Conservation (phyloP, 805 yeast genomes). For the Saturnispora zaruensis region DNA sequence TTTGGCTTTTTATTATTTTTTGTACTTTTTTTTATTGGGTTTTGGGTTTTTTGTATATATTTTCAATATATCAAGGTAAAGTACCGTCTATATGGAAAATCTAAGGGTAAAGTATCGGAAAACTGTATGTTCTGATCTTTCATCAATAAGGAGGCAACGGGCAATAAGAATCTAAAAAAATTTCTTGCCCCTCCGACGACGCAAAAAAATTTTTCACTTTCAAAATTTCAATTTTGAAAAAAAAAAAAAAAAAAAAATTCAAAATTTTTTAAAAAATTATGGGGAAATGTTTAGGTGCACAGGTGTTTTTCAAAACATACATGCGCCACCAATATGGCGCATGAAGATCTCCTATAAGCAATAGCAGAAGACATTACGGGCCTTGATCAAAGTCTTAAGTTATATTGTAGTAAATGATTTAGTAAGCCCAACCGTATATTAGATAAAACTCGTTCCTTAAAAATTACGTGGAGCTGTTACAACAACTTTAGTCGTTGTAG, state of each 20-base stretch:
- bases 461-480: background rate
- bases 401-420: too few species aligned
- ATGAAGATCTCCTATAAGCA: background rate
- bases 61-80: constrained; percentile 8
- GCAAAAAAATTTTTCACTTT: constrained; percentile 1
- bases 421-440: too few species aligned
- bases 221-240: background rate
- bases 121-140: constrained; percentile 5
- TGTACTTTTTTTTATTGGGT: constrained; percentile 8
- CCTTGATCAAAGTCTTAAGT: too few species aligned
- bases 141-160: background rate
- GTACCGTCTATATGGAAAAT: constrained; percentile 3
- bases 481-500: too few species aligned
- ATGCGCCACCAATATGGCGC: background rate
- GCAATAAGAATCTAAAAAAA: constrained; percentile 1
- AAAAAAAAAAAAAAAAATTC: background rate
- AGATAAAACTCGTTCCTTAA: too few species aligned
- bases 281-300: background rate
- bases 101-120: constrained; percentile 1
- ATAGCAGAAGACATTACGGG: too few species aligned
- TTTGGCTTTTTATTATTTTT: constrained; percentile 17
- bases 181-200: constrained; percentile 2
- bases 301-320: too few species aligned
- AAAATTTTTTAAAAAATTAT: background rate
- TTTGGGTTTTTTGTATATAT: constrained; percentile 12